Evolutionary conservation across 2,329 filamentous ascomycete genomes (phyloP), one percentile per base, ranked within the genome.

Genomic region (Monilinia fructicola): DNA sequence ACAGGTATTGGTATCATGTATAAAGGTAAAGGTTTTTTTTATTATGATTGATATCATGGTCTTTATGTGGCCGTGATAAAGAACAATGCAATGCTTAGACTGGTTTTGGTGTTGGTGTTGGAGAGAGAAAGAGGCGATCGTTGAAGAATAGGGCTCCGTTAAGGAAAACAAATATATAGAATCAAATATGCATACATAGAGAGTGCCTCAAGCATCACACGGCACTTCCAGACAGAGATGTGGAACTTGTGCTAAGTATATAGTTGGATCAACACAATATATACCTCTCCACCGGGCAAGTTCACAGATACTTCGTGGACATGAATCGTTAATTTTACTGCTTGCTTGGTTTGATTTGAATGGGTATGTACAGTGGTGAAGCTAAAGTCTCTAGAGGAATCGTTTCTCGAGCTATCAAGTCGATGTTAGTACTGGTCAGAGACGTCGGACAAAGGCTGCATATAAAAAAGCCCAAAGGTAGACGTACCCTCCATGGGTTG

Each of bases 401-500:
- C 75, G 73, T 52, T 72, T 75, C 70, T 77, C 75, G 55, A 73
- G 69, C 75, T 77, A 61, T 64, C 18, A 38, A 23, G 54, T 40
- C 38, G 18, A 23, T 7, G 18, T 70, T 56, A 69, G 66, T 65
- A 65, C 12, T 21, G 56, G 23, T 18, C 26, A 10, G 52, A 42
- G n/a, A 42, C 44, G 35, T 35, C 5, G 5, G n/a, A 16, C 31
- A 35, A 18, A 63, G n/a, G 50, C 16, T 21, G 10, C 23, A 53
- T 28, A 26, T 12, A 16, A 38, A 23, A 5, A 7, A 6, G 31
- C 31, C 23, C n/a, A 23, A 14, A 14, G 53, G 48, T 50, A 69
- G 55, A 73, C 76, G 42, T 75, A 80, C 78, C 71, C 76, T 78
- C 78, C 78, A 80, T 64, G 76, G 76, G 67, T 79, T 79, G 73